A percentile compares a stretch with the other conserved stretches of the same genome.
Conservation (phyloP, 148 eudicot species). For the Spergularia marina region DNA sequence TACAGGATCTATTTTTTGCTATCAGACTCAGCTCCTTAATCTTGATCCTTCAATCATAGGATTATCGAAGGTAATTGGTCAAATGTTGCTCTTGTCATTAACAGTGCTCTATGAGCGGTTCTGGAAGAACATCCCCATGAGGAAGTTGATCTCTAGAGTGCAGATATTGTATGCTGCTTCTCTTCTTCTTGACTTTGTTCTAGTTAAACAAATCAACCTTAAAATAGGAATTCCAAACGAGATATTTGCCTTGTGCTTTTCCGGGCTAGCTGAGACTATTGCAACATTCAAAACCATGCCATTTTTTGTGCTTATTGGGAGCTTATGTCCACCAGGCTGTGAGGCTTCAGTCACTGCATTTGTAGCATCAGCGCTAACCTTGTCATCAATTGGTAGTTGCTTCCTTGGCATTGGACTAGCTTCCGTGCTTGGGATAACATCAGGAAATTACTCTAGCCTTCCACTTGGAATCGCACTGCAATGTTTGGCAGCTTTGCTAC, state of each 20-base stretch:
- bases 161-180: constrained; percentile 68
- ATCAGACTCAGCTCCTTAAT: constrained; percentile 71
- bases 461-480: constrained; percentile 68
- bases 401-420: constrained; percentile 80
- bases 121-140: constrained; percentile 54
- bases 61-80: constrained; percentile 72
- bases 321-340: constrained; percentile 79
- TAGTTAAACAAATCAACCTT: constrained; percentile 64
- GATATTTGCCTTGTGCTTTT: constrained; percentile 61
- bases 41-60: constrained; percentile 79
- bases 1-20: constrained; percentile 84
- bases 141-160: constrained; percentile 45
- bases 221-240: constrained; percentile 62
- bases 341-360: constrained; percentile 92
- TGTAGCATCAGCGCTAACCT: constrained; percentile 70
- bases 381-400: constrained; percentile 72
- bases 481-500: constrained; percentile 66
- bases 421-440: constrained; percentile 58
- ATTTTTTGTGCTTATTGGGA: constrained; percentile 75
- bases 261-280: constrained; percentile 76
- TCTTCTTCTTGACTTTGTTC: constrained; percentile 70
- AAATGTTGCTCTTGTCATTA: constrained; percentile 52
- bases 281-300: constrained; percentile 77
- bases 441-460: constrained; percentile 55
- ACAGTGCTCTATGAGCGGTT: constrained; percentile 58